These are phyloP conservation scores for Rutstroemia sp. DNA, from an alignment of 2,329 filamentous ascomycete genomes.

Conservation along the genomic window DNA sequence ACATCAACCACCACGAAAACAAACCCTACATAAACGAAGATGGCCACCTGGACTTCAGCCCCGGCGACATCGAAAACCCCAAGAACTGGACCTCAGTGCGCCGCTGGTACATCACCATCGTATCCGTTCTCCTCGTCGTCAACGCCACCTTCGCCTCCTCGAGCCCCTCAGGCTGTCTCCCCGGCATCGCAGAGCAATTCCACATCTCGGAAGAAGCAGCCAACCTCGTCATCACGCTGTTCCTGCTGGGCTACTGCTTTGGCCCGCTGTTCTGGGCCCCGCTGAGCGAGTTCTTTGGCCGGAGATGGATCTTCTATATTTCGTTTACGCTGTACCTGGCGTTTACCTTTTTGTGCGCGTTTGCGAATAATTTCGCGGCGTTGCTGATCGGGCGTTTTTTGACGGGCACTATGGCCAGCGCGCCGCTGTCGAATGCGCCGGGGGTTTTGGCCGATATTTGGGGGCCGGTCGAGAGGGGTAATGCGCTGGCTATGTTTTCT, in stretches of 20 bases:
- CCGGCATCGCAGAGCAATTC: slow-evolving; percentile 32
- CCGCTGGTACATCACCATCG: slow-evolving; percentile 35
- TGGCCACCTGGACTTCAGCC: slow-evolving; percentile 34
- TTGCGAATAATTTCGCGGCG: slow-evolving; percentile 48
- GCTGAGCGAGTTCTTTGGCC: slow-evolving; percentile 46
- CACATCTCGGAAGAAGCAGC: slow-evolving; percentile 31
- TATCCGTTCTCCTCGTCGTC: slow-evolving; percentile 33
- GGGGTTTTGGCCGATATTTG: slow-evolving; percentile 59
- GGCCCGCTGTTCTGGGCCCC: slow-evolving; percentile 38
- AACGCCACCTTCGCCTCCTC: slow-evolving; percentile 37
- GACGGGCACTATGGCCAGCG: slow-evolving; percentile 53
- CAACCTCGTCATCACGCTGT: slow-evolving; percentile 36
- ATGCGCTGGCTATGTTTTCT: slow-evolving; percentile 57
- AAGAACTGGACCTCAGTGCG: slow-evolving; percentile 30
- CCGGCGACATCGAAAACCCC: slow-evolving; percentile 37
- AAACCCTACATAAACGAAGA: slow-evolving; percentile 16
- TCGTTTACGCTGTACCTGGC: slow-evolving; percentile 51
- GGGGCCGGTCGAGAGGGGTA: slow-evolving; percentile 42
- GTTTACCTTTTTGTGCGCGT: slow-evolving; percentile 55
- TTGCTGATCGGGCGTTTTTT: slow-evolving; percentile 62
- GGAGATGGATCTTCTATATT: slow-evolving; percentile 50
- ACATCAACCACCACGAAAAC: slow-evolving; percentile 10
- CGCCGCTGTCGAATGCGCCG: slow-evolving; percentile 53
- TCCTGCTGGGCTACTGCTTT: slow-evolving; percentile 38
- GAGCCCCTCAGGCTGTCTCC: slow-evolving; percentile 33